Evolutionary conservation across 2,329 filamentous ascomycete species (phyloP).

Genomic region (Orbilia brochopaga): DNA sequence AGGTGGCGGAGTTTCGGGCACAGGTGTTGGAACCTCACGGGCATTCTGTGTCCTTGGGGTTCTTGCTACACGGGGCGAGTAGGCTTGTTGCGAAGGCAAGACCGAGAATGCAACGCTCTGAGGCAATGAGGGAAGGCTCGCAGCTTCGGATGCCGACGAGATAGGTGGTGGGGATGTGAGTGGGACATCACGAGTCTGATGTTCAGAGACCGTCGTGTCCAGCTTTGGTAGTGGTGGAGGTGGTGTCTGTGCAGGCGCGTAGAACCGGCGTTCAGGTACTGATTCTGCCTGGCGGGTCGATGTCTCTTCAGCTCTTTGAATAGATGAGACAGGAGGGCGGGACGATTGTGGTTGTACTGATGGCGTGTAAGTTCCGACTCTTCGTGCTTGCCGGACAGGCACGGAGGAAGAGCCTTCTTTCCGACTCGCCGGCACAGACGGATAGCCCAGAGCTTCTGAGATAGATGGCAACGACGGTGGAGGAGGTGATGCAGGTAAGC

Average conservation of each 20-base stretch:
- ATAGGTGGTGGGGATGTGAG: constrained; percentile 21
- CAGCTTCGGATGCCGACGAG: constrained; percentile 21
- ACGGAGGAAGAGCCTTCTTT: constrained; percentile 4
- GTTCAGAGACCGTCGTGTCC: neutral
- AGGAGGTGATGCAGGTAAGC: constrained; percentile 33
- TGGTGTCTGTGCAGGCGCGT: neutral
- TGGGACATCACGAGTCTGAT: constrained; percentile 2
- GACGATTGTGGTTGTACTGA: constrained; percentile 13
- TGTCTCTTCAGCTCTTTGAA: neutral
- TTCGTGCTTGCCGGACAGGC: constrained; percentile 4
- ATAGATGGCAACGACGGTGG: constrained; percentile 34
- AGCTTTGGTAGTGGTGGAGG: neutral
- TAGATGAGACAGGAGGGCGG: neutral
- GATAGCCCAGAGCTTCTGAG: constrained; percentile 33
- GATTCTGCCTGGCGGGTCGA: neutral
- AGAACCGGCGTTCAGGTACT: neutral
- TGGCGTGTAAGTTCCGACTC: constrained; percentile 11
- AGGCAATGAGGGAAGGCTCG: constrained; percentile 34
- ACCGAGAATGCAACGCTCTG: constrained; percentile 26
- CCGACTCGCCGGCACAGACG: constrained; percentile 24
- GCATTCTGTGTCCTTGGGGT: constrained; percentile 16
- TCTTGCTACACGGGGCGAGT: constrained; percentile 11
- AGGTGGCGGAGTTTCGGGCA: constrained; percentile 13
- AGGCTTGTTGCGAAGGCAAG: constrained; percentile 11
- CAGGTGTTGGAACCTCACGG: constrained; percentile 21